Conservation (phyloP, 352 stramenopile species). For the Phytophthora pluvialis region DNA sequence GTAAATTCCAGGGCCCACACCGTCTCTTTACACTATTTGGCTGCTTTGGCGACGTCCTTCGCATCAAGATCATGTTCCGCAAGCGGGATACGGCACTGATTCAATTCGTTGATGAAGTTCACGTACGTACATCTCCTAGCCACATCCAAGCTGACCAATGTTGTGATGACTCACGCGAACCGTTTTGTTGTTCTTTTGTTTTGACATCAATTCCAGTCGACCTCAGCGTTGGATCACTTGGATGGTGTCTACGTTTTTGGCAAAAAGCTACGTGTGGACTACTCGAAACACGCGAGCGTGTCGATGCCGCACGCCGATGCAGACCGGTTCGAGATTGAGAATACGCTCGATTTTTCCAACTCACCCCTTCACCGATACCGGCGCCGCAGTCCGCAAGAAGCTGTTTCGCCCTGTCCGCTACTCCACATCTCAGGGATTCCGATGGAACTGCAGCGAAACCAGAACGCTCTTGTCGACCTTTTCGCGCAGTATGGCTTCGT, state of each 20-base stretch:
- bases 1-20: constrained; percentile 52
- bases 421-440: constrained; percentile 84
- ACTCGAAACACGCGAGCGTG: constrained; percentile 81
- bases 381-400: constrained; percentile 65
- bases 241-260: constrained; percentile 78
- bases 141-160: neutral
- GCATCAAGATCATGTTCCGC: constrained; percentile 89
- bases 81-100: constrained; percentile 85
- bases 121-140: constrained; percentile 49
- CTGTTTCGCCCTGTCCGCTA: constrained; percentile 63
- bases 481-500: constrained; percentile 78
- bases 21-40: constrained; percentile 85
- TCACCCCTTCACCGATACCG: constrained; percentile 84
- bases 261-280: constrained; percentile 85
- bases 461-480: constrained; percentile 64
- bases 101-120: constrained; percentile 77
- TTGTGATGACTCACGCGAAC: constrained; percentile 16
- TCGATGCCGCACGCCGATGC: constrained; percentile 85
- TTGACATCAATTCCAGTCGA: constrained; percentile 47
- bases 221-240: constrained; percentile 77
- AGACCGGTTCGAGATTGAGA: constrained; percentile 84
- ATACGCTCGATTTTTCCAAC: constrained; percentile 78
- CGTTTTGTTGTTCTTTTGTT: constrained; percentile 7
- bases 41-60: constrained; percentile 84
- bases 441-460: constrained; percentile 64